phyloP scores from a whole-genome alignment of 176 grass and related monocot species.

The Lolium perenne region DNA sequence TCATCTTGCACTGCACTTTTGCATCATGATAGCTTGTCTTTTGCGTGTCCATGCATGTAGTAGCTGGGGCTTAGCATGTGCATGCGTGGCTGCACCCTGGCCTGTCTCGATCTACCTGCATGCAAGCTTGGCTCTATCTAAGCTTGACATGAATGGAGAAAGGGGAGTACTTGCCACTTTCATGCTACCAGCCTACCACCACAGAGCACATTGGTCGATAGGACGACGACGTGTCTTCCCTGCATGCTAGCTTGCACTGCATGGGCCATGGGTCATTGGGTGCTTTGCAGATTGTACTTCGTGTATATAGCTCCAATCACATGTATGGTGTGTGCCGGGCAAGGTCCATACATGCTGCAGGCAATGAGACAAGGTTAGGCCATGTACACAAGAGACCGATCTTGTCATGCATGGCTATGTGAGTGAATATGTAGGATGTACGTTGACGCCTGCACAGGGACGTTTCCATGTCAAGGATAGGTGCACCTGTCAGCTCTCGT shows the following conservation, averaged over 20 bases:
- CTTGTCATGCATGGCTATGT: constrained; percentile 49
- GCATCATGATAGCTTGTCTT: constrained; percentile 18
- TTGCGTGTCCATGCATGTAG: constrained; percentile 12
- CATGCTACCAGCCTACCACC: constrained; percentile 22
- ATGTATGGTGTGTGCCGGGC: not conserved
- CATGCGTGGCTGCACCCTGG: constrained; percentile 13
- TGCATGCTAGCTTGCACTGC: constrained; percentile 35
- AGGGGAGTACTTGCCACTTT: constrained; percentile 45
- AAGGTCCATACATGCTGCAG: constrained; percentile 19
- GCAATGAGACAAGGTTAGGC: constrained; percentile 62
- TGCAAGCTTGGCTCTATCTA: constrained; percentile 47
- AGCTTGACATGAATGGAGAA: constrained; percentile 39
- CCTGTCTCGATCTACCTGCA: constrained; percentile 39
- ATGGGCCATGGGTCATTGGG: not conserved
- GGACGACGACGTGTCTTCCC: constrained; percentile 21
- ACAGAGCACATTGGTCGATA: not conserved
- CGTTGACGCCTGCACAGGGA: constrained; percentile 40
- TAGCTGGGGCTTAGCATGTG: constrained; percentile 14
- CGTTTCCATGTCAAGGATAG: constrained; percentile 45
- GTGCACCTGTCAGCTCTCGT: constrained; percentile 9
- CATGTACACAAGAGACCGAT: constrained; percentile 50
- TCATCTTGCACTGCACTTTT: constrained; percentile 11
- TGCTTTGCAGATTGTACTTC: not conserved
- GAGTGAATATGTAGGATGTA: constrained; percentile 1
- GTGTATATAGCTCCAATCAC: constrained; percentile 5